Base-by-base conservation (phyloP, 192 early-diverging fungal genomes). In the Backusella luteola region DNA sequence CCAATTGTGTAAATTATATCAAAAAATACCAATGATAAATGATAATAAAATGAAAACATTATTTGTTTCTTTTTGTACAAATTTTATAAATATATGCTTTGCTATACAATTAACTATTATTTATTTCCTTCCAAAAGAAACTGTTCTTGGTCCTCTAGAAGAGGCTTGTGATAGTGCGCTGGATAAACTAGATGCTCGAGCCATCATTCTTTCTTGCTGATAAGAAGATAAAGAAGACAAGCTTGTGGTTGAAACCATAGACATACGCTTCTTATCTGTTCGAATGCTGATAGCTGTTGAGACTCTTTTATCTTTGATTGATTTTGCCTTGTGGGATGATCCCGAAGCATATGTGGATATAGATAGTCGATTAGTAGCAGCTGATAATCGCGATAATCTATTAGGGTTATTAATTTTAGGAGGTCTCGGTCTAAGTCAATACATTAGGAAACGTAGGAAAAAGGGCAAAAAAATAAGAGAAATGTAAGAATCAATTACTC, bases 141-240 rank as follows among this genome's bases (percentile, higher is more conserved):
- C 9, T 29, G 21, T 63, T 63, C 12, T 63, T 26, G 9, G 23
- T 12, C 9, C 23, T 63, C 12, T 26, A 29, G 56, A 63, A 63
- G 56, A 63, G 26, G 66, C 15, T 49, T 63, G 49, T 42, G 66
- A 66, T 29, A 79, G 32, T 36, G 67, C 78, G 39, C 67, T 44
- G 21, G 73, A 78, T 36, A 81, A 69, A 32, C 69, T 59, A 46
- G 80, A 81, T 6, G 80, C 76, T 19, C 77, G 73, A 17, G 73
- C 35, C 11, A 81, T 56, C 76, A 81, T 78, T 29, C 74, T 67
- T 8, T 77, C 76, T 73, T 81, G 80, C 6, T 81, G 80, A 26
- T 75, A 75, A 15, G 80, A 78, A 7, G 76, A 81, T 23, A 81
- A 44, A 46, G 76, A 78, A 0, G 80, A 81, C 9, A 81, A 42